These are phyloP conservation scores for Colletotrichum tabaci DNA, from an alignment of 2,329 filamentous ascomycete genomes.

Conservation along the genomic window DNA sequence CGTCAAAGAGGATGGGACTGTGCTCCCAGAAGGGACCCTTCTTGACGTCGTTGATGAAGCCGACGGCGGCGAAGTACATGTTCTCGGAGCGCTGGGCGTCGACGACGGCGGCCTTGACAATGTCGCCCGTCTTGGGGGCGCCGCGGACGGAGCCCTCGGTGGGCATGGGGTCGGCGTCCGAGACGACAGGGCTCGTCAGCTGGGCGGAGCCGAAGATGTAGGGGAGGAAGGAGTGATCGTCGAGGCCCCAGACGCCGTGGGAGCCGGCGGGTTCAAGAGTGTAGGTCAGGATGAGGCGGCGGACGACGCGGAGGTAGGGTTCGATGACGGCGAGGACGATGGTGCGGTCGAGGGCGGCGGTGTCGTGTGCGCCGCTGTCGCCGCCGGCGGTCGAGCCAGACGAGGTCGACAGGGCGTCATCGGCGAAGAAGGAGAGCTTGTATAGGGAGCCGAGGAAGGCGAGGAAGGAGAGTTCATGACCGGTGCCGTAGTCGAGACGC, in stretches of 20 bases:
- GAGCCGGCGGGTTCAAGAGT: conserved; percentile 95
- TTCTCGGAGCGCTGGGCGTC: conserved; percentile 76
- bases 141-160: conserved; percentile 82
- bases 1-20: conserved; percentile 91
- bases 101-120: conserved; percentile 76
- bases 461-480: conserved; percentile 94
- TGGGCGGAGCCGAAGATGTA: conserved; percentile 98
- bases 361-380: not conserved
- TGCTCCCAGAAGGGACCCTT: conserved; percentile 98
- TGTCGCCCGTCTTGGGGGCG: conserved; percentile 79
- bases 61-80: conserved; percentile 95
- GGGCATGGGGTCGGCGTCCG: conserved; percentile 73
- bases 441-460: conserved; percentile 92
- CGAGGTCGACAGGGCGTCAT: not conserved
- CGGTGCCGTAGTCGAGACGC: conserved; percentile 94
- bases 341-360: conserved; percentile 77
- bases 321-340: conserved; percentile 89
- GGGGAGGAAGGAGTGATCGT: conserved; percentile 94
- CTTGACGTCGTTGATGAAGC: conserved; percentile 98
- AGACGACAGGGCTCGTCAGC: conserved; percentile 80
- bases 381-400: not conserved
- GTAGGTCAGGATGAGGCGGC: conserved; percentile 89
- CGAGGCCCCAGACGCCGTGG: conserved; percentile 98
- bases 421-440: conserved; percentile 85
- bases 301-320: conserved; percentile 86